Evolutionary conservation across 108 stramenopile species (phyloP).

Genomic region (Epithemia pelagica): DNA sequence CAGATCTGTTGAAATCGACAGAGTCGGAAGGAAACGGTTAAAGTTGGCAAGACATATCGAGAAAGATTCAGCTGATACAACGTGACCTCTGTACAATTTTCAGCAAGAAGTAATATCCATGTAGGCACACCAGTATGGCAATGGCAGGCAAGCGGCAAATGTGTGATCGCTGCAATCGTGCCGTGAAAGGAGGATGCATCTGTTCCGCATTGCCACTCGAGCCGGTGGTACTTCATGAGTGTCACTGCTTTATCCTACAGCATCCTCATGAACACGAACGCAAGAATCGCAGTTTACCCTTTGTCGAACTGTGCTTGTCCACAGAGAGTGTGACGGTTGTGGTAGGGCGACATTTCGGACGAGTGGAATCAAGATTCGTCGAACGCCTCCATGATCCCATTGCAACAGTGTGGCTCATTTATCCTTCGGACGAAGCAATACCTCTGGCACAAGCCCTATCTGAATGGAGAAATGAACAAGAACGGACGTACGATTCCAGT

Average conservation of each 20-base stretch:
- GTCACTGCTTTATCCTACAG: constrained; percentile 49
- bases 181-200: constrained; percentile 43
- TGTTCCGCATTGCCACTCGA: constrained; percentile 40
- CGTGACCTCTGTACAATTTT: too few relatives aligned
- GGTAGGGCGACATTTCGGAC: constrained; percentile 37
- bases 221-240: constrained; percentile 30
- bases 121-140: too few relatives aligned
- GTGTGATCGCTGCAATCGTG: constrained; percentile 42
- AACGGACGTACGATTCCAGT: too few relatives aligned
- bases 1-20: too few relatives aligned
- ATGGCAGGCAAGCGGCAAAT: constrained; percentile 19
- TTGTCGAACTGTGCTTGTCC: constrained; percentile 52
- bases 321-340: not conserved
- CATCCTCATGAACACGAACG: constrained; percentile 65
- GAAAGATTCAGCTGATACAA: too few relatives aligned
- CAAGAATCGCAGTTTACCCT: constrained; percentile 63
- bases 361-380: constrained; percentile 7
- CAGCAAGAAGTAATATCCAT: too few relatives aligned
- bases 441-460: constrained; percentile 2
- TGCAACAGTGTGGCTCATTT: constrained; percentile 9
- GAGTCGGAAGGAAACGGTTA: too few relatives aligned
- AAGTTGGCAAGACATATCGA: too few relatives aligned
- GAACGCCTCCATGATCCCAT: not conserved
- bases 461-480: not conserved
- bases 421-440: constrained; percentile 30